These are phyloP conservation scores for Lolium rigidum DNA, from an alignment of 176 grass and related monocot species.

Conservation along the genomic window DNA sequence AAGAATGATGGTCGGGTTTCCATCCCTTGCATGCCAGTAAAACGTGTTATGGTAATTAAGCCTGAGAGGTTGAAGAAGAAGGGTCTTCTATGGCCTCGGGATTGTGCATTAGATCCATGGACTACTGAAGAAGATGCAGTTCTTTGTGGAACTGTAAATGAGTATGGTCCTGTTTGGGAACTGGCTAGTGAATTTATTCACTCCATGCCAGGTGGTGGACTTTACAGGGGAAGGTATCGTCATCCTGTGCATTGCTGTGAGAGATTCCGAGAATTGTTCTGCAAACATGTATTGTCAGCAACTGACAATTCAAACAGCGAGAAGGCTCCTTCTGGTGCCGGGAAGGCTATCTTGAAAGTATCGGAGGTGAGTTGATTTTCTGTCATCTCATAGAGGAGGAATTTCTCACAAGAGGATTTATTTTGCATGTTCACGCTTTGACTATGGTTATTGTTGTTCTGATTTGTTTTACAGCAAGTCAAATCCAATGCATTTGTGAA, in stretches of 20 bases:
- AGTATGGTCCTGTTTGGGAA: conserved; percentile 86
- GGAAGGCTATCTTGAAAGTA: conserved; percentile 90
- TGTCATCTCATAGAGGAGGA: conserved; percentile 16
- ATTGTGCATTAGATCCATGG: conserved; percentile 76
- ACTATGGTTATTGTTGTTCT: conserved; percentile 4
- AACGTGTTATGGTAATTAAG: conserved; percentile 87
- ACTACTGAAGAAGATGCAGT: conserved; percentile 87
- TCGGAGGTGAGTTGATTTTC: conserved; percentile 72
- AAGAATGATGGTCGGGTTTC: conserved; percentile 63
- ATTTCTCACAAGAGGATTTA: conserved; percentile 20
- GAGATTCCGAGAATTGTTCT: conserved; percentile 94
- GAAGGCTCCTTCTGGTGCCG: conserved; percentile 74
- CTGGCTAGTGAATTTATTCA: conserved; percentile 81
- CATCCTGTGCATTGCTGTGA: conserved; percentile 97
- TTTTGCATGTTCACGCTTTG: conserved; percentile 5
- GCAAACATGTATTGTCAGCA: conserved; percentile 78
- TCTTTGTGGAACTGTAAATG: conserved; percentile 79
- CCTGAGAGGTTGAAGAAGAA: conserved; percentile 93
- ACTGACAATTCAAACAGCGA: conserved; percentile 76
- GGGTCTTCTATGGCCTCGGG: conserved; percentile 69
- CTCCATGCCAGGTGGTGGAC: conserved; percentile 62
- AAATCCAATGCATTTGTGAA: conserved; percentile 14
- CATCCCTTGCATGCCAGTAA: conserved; percentile 60
- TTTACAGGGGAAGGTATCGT: conserved; percentile 77
- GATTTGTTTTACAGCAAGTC: conserved; percentile 18